phyloP scores from a whole-genome alignment of 163 green algal species.

The Chloromonas sp. region DNA sequence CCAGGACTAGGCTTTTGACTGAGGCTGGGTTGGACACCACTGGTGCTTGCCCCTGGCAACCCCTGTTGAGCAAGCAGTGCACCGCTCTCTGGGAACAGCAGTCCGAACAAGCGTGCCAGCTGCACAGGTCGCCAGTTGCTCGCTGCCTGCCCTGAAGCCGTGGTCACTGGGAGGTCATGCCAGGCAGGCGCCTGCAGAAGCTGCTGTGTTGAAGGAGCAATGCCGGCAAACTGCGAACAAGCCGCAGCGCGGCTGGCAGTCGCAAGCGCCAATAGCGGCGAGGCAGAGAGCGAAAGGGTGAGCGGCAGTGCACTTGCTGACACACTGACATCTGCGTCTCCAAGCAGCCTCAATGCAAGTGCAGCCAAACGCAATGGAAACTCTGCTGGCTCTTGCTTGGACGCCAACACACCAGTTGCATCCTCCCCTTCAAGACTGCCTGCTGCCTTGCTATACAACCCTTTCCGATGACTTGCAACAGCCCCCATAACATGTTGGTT shows the following conservation, averaged over 20 bases:
- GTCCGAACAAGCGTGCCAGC: background rate
- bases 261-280: background rate
- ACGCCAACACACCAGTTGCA: background rate
- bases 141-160: background rate
- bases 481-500: no score
- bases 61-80: background rate
- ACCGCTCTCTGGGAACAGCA: background rate
- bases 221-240: no score
- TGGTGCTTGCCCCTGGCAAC: no score
- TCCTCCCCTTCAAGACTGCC: background rate
- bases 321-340: background rate
- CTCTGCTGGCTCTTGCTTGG: background rate
- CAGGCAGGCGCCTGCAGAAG: background rate
- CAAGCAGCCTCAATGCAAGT: background rate
- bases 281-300: background rate
- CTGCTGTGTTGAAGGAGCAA: no score
- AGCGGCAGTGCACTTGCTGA: background rate
- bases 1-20: no score
- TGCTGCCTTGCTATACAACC: no score
- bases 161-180: background rate
- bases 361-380: background rate
- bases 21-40: background rate
- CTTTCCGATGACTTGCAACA: background rate
- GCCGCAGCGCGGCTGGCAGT: background rate
- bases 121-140: background rate